Percentiles rank a stretch among this genome's conserved stretches.
Evolutionary conservation across 441 rosid genomes (phyloP).

Genomic region (Cnidoscolus chayamansa): DNA sequence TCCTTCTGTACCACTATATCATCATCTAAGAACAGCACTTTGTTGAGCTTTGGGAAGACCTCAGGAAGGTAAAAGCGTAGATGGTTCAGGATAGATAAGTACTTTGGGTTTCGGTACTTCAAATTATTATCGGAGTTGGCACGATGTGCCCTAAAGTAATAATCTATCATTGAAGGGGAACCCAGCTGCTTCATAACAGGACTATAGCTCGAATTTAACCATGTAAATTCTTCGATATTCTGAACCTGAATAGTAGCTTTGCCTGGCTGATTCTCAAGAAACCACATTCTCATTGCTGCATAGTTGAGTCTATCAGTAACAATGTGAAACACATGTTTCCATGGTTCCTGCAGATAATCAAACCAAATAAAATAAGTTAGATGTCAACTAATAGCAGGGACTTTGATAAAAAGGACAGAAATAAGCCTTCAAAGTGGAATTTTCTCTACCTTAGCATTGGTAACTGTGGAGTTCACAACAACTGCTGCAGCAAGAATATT

Average conservation of each 20-base stretch:
- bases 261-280: slow-evolving; percentile 50
- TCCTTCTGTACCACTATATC: slow-evolving; percentile 95
- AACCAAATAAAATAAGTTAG: slow-evolving; percentile 19
- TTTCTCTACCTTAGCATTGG: slow-evolving; percentile 60
- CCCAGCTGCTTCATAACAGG: slow-evolving; percentile 91
- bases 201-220: slow-evolving; percentile 94
- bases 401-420: slow-evolving; percentile 10
- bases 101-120: slow-evolving; percentile 94
- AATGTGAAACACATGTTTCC: slow-evolving; percentile 60
- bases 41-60: slow-evolving; percentile 86
- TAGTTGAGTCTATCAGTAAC: slow-evolving; percentile 70
- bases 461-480: slow-evolving; percentile 73
- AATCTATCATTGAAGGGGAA: slow-evolving; percentile 82
- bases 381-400: slow-evolving; percentile 14
- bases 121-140: slow-evolving; percentile 73
- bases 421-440: slow-evolving; percentile 7
- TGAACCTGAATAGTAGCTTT: slow-evolving; percentile 66
- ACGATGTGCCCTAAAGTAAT: slow-evolving; percentile 81
- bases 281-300: slow-evolving; percentile 86
- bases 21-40: slow-evolving; percentile 89
- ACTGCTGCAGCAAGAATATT: slow-evolving; percentile 78
- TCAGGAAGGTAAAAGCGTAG: slow-evolving; percentile 96
- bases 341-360: slow-evolving; percentile 48
- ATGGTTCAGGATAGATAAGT: slow-evolving; percentile 89
- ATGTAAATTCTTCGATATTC: slow-evolving; percentile 67